phyloP scores from a whole-genome alignment of 495 filamentous ascomycete genomes.

The Tuber magnatum region DNA sequence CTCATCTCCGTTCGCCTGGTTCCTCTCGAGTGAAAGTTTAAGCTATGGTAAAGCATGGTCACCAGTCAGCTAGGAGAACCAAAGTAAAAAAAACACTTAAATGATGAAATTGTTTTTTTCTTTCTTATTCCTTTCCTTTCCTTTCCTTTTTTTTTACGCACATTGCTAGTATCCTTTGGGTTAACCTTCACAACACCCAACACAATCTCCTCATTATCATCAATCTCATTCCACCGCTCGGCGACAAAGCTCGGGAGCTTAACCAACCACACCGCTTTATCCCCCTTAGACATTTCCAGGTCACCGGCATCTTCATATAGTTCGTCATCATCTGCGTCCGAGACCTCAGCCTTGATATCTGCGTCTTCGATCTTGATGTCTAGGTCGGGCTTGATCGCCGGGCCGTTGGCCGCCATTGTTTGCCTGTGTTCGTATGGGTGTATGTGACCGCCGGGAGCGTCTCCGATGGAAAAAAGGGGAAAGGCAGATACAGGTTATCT shows the following conservation, averaged over 20 bases:
- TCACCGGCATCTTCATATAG: slow-evolving; percentile 40
- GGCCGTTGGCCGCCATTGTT: background rate
- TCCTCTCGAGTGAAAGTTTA: slow-evolving; percentile 34
- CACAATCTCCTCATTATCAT: slow-evolving; percentile 40
- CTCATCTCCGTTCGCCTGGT: slow-evolving; percentile 42
- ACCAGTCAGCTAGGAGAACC: background rate
- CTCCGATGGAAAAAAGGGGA: slow-evolving; percentile 2
- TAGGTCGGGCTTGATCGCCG: background rate
- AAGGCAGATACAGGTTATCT: background rate
- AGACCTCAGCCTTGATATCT: slow-evolving; percentile 23
- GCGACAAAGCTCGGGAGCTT: slow-evolving; percentile 39
- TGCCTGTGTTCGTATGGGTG: background rate
- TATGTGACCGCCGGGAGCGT: background rate
- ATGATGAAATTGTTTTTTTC: background rate
- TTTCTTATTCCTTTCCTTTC: background rate
- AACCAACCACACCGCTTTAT: slow-evolving; percentile 37
- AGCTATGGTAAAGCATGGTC: slow-evolving; percentile 17
- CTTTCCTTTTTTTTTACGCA: background rate
- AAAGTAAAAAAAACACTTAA: slow-evolving; percentile 13
- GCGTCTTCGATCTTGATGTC: background rate
- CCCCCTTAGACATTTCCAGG: slow-evolving; percentile 32
- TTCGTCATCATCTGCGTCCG: slow-evolving; percentile 34
- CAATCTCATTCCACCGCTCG: slow-evolving; percentile 41
- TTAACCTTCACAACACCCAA: slow-evolving; percentile 38
- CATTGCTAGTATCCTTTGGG: slow-evolving; percentile 24